Percentiles rank a stretch among this genome's conserved stretches.
Conservation (phyloP, 768 basidiomycete species). For the Pleurotus platypus region DNA sequence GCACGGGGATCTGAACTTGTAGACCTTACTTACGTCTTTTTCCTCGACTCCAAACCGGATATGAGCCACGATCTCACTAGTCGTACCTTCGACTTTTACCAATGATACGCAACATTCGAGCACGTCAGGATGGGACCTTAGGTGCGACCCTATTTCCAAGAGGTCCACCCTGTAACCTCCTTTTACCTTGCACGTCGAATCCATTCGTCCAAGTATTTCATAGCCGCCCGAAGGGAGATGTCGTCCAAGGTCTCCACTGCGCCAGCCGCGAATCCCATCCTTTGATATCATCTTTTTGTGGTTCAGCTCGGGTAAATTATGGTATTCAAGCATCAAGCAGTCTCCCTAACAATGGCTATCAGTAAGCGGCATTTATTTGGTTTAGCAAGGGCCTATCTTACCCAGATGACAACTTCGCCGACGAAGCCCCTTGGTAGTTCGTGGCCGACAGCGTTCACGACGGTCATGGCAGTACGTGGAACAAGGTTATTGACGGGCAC, state of each 20-base stretch:
- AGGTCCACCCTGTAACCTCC: conserved; percentile 10
- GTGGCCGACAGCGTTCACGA: conserved; percentile 6
- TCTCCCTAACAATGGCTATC: neutral
- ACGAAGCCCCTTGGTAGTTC: conserved; percentile 9
- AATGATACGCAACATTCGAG: neutral
- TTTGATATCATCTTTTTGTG: conserved; percentile 1
- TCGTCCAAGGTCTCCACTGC: conserved; percentile 7
- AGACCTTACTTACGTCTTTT: neutral
- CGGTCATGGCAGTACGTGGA: conserved; percentile 4
- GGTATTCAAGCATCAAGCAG: conserved; percentile 6
- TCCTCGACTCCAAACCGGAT: neutral
- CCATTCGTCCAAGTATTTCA: conserved; percentile 8
- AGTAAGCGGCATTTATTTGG: neutral
- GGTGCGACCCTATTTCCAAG: neutral
- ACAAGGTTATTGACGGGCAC: neutral
- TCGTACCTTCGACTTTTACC: neutral
- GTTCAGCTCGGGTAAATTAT: conserved; percentile 7
- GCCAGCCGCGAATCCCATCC: conserved; percentile 8
- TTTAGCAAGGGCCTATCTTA: neutral
- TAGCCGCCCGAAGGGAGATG: conserved; percentile 6
- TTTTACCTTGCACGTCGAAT: conserved; percentile 8
- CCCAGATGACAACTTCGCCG: conserved; percentile 9
- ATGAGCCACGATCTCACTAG: neutral
- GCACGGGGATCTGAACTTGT: too few species aligned
- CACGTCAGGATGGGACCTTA: neutral